These are phyloP conservation scores for Protea cynaroides DNA, from an alignment of 164 flowering plant genomes.

Conservation along the genomic window DNA sequence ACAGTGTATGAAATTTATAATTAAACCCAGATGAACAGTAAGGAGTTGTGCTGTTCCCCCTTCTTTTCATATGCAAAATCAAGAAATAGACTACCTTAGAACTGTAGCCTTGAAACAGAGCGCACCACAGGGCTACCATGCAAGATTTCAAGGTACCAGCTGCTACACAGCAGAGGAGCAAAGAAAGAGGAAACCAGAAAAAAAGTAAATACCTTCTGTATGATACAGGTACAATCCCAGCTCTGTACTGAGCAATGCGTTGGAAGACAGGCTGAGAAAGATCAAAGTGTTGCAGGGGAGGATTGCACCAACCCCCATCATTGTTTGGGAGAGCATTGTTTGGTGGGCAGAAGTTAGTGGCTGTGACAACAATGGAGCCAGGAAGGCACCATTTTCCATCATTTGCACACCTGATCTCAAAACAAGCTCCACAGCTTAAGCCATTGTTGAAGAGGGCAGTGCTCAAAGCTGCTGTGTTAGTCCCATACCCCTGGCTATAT, in stretches of 20 bases:
- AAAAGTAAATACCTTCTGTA: conserved; percentile 51
- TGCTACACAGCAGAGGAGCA: too few relatives aligned
- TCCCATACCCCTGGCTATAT: conserved; percentile 76
- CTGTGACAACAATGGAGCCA: conserved; percentile 62
- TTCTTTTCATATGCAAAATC: too few relatives aligned
- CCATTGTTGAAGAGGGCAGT: conserved; percentile 72
- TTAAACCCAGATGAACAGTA: too few relatives aligned
- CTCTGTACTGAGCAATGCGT: conserved; percentile 58
- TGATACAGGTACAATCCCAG: conserved; percentile 75
- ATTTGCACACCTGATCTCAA: conserved; percentile 52
- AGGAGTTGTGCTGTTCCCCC: too few relatives aligned
- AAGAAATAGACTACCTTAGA: background rate
- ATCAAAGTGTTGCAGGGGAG: conserved; percentile 74
- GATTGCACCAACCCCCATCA: conserved; percentile 78
- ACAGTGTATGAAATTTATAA: too few relatives aligned
- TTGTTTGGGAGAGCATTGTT: conserved; percentile 47
- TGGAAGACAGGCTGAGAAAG: conserved; percentile 76
- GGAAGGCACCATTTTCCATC: conserved; percentile 59
- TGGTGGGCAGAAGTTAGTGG: conserved; percentile 86
- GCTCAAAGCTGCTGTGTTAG: conserved; percentile 74
- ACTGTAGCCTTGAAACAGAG: background rate
- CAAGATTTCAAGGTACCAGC: background rate
- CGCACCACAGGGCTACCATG: too few relatives aligned
- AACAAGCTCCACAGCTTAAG: conserved; percentile 72
- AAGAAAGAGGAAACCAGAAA: background rate